Evolutionary conservation across 257 asterid genomes (phyloP).

Genomic region (Ballota nigra): DNA sequence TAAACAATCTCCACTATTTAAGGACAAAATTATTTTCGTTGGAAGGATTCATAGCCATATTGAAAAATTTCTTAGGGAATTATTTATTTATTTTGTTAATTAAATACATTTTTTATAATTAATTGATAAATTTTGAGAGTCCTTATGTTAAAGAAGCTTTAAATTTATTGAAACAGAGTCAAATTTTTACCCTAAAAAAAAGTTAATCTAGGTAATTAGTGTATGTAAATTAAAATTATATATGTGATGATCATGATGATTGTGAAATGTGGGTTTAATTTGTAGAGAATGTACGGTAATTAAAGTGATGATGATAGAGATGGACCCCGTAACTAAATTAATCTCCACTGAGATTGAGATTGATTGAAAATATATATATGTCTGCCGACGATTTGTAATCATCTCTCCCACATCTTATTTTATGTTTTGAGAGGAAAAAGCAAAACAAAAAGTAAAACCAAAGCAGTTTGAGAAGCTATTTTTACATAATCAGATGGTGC

Average conservation of each 20-base stretch:
- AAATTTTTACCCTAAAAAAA: too few relatives aligned
- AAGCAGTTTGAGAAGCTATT: background rate
- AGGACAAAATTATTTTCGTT: too few relatives aligned
- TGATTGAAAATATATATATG: constrained; percentile 15
- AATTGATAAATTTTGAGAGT: too few relatives aligned
- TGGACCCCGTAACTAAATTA: constrained; percentile 19
- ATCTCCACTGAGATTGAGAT: constrained; percentile 19
- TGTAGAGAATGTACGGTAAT: background rate
- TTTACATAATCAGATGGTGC: too few relatives aligned
- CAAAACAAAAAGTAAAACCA: background rate
- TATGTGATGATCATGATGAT: background rate
- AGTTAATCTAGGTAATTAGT: too few relatives aligned
- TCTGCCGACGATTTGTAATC: constrained; percentile 35
- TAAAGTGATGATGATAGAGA: background rate
- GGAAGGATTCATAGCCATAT: too few relatives aligned
- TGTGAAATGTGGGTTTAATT: background rate
- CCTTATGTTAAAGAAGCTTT: too few relatives aligned
- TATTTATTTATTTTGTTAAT: too few relatives aligned
- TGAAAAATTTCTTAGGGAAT: too few relatives aligned
- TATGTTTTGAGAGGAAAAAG: background rate
- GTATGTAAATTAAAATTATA: background rate
- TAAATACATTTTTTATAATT: too few relatives aligned
- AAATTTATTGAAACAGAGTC: too few relatives aligned
- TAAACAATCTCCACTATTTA: too few relatives aligned
- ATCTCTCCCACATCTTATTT: constrained; percentile 9